A percentile compares a stretch with the other conserved stretches of the same genome.
Conservation (phyloP, 225 moss, liverwort and hornwort genomes). For the Pseudoscleropodium purum region DNA sequence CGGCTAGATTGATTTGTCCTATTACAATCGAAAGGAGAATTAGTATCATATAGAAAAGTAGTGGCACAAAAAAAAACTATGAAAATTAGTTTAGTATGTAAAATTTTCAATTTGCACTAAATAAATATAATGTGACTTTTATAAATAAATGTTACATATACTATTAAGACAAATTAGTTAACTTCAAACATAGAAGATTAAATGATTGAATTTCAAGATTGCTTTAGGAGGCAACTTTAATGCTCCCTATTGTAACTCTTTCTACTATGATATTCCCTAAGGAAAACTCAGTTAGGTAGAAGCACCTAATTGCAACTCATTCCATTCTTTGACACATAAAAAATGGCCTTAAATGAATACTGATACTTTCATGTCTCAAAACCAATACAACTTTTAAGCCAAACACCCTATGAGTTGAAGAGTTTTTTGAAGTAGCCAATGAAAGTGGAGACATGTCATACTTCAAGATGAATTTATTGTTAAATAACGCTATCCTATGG, state of each 20-base stretch:
- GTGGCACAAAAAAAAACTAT: accelerated
- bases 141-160: neutral
- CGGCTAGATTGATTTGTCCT: neutral
- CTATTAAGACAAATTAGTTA: no score
- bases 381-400: neutral
- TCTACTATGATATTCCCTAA: neutral
- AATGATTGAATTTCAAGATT: neutral
- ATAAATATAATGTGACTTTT: neutral
- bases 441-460: neutral
- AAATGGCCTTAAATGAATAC: neutral
- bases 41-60: neutral
- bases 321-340: accelerated
- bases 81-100: neutral
- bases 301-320: neutral
- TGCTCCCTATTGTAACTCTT: neutral
- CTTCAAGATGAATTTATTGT: accelerated
- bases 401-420: accelerated
- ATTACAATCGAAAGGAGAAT: accelerated
- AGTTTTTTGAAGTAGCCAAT: neutral
- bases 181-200: accelerated
- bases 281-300: accelerated
- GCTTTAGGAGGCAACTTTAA: neutral
- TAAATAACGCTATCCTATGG: neutral
- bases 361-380: neutral
- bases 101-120: neutral